These are phyloP conservation scores for Blastobotrys proliferans DNA, from an alignment of 1,139 yeast genomes.

Conservation along the genomic window DNA sequence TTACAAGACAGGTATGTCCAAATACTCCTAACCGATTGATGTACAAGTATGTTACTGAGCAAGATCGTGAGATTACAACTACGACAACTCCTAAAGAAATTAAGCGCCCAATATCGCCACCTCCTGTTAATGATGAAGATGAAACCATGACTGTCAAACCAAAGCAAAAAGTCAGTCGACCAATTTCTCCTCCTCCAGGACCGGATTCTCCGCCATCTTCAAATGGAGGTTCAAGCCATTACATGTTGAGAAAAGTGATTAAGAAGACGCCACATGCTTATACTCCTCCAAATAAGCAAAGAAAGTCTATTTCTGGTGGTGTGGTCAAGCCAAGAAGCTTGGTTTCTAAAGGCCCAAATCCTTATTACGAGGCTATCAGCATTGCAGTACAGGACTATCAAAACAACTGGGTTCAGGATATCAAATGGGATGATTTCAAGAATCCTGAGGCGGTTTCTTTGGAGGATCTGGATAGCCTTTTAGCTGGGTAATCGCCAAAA, in stretches of 20 bases:
- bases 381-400: slow-evolving; percentile 10
- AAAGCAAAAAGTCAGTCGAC: slow-evolving; percentile 16
- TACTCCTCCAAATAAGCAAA: slow-evolving; percentile 20
- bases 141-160: not conserved
- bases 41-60: slow-evolving; percentile 24
- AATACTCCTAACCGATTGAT: slow-evolving; percentile 31
- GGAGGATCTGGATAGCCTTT: slow-evolving; percentile 21
- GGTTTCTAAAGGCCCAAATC: slow-evolving; percentile 1
- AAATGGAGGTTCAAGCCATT: slow-evolving; percentile 13
- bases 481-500: slow-evolving; percentile 1
- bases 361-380: slow-evolving; percentile 10
- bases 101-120: slow-evolving; percentile 18
- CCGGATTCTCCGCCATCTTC: slow-evolving; percentile 12
- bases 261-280: slow-evolving; percentile 29
- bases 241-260: slow-evolving; percentile 24
- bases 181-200: slow-evolving; percentile 16
- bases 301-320: slow-evolving; percentile 1
- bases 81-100: not conserved
- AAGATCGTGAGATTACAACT: slow-evolving; percentile 7
- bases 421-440: slow-evolving; percentile 17
- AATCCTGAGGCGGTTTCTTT: slow-evolving; percentile 22
- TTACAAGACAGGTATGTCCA: slow-evolving; percentile 26
- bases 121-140: slow-evolving; percentile 10
- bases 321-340: not conserved
- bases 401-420: slow-evolving; percentile 9